Percentiles rank a stretch among this genome's conserved stretches.
These are phyloP conservation scores for Nidularia sp. DNA, from an alignment of 768 basidiomycete species.

Conservation along the genomic window DNA sequence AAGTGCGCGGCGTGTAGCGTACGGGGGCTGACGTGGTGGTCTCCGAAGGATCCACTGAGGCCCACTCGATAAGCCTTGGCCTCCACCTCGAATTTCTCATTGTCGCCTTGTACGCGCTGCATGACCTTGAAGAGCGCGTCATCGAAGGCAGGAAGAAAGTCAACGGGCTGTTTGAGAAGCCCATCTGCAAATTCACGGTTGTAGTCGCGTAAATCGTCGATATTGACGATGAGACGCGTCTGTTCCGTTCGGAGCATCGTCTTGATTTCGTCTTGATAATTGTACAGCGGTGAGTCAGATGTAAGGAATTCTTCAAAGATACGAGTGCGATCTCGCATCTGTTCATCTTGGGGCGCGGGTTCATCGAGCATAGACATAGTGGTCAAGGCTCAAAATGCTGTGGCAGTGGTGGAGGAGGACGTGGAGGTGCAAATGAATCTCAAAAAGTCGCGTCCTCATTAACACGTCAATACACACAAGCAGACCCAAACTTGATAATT, in stretches of 20 bases:
- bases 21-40: conserved; percentile 95
- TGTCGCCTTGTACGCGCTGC: conserved; percentile 67
- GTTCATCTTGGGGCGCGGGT: conserved; percentile 63
- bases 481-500: conserved; percentile 10
- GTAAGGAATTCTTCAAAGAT: conserved; percentile 82
- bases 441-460: conserved; percentile 5
- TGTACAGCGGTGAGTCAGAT: conserved; percentile 61
- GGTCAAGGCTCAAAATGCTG: too few species aligned
- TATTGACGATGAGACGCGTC: conserved; percentile 89
- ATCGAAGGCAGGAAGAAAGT: conserved; percentile 87
- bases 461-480: conserved; percentile 21
- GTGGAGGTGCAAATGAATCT: conserved; percentile 6
- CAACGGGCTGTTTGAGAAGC: conserved; percentile 82
- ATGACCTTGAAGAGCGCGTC: conserved; percentile 75
- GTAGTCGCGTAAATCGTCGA: conserved; percentile 94
- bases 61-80: conserved; percentile 85
- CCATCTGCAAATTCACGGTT: conserved; percentile 86
- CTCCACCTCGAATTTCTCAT: conserved; percentile 76
- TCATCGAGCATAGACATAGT: conserved; percentile 50
- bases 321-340: conserved; percentile 70
- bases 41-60: conserved; percentile 94
- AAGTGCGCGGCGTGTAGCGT: conserved; percentile 86
- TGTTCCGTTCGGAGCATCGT: conserved; percentile 80
- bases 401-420: conserved; percentile 6
- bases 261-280: conserved; percentile 82